Evolutionary conservation across 106 monocot genomes (phyloP), one percentile per base, ranked within the genome.

Genomic region (Phalaenopsis equestris): DNA sequence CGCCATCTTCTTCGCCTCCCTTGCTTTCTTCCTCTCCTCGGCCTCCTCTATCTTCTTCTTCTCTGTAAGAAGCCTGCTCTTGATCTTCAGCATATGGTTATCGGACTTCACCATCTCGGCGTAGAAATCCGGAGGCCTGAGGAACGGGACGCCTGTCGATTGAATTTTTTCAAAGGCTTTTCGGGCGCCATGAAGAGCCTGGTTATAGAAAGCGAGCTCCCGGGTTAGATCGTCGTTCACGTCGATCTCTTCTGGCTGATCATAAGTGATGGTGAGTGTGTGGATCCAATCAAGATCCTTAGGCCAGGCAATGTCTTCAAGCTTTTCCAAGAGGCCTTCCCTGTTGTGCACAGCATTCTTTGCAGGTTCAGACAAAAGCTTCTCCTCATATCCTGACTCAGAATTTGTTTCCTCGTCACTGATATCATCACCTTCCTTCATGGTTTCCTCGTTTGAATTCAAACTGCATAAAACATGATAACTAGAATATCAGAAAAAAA

Each of bases 91-190:
- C 96, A 96, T 96, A 77, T 93, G 93, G 57, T 78, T 3, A 75
- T 96, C 96, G 9, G 91, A 77, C 79, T 96, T 96, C 58, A 96
- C 96, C 93, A 96, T 96, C 84, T 96, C 96, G 2, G 96, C 96
- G 46, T 96, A 96, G 75, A 91, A 93, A 56, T 96, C 96, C 19
- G 85, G 83, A n/a, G 96, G 96, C 72, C 94, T 84, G 49, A 97
- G 90, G 81, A 97, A 97, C 4, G 92, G 92, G 37, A 85, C 14
- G 3, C 84, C 82, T 81, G 87, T 80, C 1, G 87, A 76, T 70
- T 97, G 84, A 43, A 97, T 41, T 82, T 90, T 92, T 10, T 79
- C 84, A 55, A 87, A 94, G 4, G 96, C 94, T 56, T 92, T 45
- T 0, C 94, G 56, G 38, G 94, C 89, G 15, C 92, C 93, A 56